Percentiles rank a stretch among this genome's conserved stretches.
Evolutionary conservation across 805 yeast genomes (phyloP).

Genomic region (Teunomyces aglyptinius): DNA sequence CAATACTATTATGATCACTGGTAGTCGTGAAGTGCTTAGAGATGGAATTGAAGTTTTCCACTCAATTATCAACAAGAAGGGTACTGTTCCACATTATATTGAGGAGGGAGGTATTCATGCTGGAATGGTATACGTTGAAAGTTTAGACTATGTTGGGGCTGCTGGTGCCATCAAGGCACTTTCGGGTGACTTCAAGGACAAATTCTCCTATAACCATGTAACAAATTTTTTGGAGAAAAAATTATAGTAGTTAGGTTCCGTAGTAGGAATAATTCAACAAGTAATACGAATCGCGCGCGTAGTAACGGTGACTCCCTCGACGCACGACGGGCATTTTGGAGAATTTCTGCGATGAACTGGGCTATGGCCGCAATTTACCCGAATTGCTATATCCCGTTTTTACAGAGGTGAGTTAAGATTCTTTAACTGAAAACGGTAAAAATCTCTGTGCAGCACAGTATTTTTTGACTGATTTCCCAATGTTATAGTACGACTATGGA

Average conservation of each 20-base stretch:
- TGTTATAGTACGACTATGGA: background rate
- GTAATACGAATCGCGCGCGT: background rate
- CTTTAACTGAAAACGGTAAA: background rate
- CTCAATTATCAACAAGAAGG: slow-evolving; percentile 17
- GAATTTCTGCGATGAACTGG: background rate
- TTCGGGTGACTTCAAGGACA: slow-evolving; percentile 23
- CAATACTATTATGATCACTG: slow-evolving; percentile 23
- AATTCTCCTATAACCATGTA: slow-evolving; percentile 16
- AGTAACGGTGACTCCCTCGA: background rate
- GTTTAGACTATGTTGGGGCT: slow-evolving; percentile 26
- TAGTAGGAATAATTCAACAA: background rate
- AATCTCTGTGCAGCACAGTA: background rate
- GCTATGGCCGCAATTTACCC: background rate
- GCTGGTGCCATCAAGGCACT: slow-evolving; percentile 21
- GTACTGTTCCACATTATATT: slow-evolving; percentile 16
- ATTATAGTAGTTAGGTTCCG: background rate
- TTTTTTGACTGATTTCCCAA: background rate
- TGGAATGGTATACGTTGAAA: slow-evolving; percentile 32
- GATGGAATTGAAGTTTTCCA: slow-evolving; percentile 27
- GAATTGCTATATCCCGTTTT: background rate
- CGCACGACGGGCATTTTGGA: background rate
- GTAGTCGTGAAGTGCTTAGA: slow-evolving; percentile 34
- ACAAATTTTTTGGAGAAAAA: slow-evolving; percentile 15
- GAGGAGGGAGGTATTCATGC: slow-evolving; percentile 39
- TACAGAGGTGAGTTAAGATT: background rate